Base-by-base conservation (phyloP, 2,329 filamentous ascomycete genomes). In the Ophiostoma himal-ulmi region DNA sequence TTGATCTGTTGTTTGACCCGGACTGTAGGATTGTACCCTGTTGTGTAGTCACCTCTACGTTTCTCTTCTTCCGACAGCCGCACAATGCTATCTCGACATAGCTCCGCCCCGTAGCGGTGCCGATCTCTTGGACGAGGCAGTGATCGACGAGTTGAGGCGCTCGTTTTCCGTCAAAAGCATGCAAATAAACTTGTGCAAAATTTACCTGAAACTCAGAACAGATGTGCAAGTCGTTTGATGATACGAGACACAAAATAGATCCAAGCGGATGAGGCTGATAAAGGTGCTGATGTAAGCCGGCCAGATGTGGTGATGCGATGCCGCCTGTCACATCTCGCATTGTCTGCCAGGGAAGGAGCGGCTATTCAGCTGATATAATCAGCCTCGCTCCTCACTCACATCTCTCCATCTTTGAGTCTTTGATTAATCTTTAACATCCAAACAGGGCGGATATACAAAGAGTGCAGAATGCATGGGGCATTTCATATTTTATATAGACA, bases 81-180 rank as follows among this genome's bases (percentile, higher is more conserved):
- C 52, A 26, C 52, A 10, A 57, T 57, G n/a, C 17, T n/a, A 48
- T 48, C 44, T n/a, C 44, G 44, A 26, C 26, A 54, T 30, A 30
- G 52, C 52, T 17, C 52, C 52, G 52, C 52, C 14, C 52, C 52
- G 52, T 57, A 57, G 22, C 8, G 52, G 22, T 26, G 52, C 22
- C 52, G 52, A 57, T 57, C 52, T 17, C 52, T 26, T 57, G 52
- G n/a, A 26, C n/a, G n/a, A 57, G n/a, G 52, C 52, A 57, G 44
- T 48, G 52, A 57, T 57, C 52, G 8, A 26, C 52, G 1, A 11
- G 52, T 57, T 26, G n/a, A 30, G 13, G 22, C 44, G 44, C 44
- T 20, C 44, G 3, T 48, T 5, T 8, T 20, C n/a, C 20, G 20
- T n/a, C 44, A 20, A 48, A 48, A n/a, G 20, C n/a, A 48, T 48